Evolutionary conservation across 2,329 filamentous ascomycete genomes (phyloP), one percentile per base, ranked within the genome.

Genomic region (Diaporthe amygdali): DNA sequence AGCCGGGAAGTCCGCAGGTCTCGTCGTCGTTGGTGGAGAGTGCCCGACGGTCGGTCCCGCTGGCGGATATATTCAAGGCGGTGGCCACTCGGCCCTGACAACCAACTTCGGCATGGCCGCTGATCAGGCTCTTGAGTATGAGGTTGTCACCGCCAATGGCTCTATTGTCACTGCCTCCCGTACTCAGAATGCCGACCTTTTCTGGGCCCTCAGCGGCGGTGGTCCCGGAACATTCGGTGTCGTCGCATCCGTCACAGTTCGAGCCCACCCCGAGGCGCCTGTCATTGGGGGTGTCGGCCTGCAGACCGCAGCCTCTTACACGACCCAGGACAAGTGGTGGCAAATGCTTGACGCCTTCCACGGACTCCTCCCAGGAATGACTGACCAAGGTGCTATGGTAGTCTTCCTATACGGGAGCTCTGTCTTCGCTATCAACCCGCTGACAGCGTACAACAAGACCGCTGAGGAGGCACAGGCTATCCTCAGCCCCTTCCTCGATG

Each of bases 21-120:
- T 86, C 68, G 61, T 80, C 74, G 76, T 70, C 71, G 78, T 55
- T 68, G 59, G 56, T 2, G 72, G 69, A 30, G 71, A 73, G 51
- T 73, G 71, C 14, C 64, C 74, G 73, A 87, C 84, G 2, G 86
- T 90, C 7, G 87, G 88, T 17, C 78, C 87, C 47, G 80, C 81
- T 17, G 86, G 85, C 55, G 83, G 84, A 14, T 85, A 84, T 73
- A 81, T 82, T 22, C 77, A 85, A 71, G 87, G 86, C 22, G 88
- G 86, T 59, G 88, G 88, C 0, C 87, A 90, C 75, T 86, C 85
- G 12, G 85, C 86, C 3, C 76, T 90, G 55, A 84, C 83, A 32
- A 83, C 82, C 54, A 78, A 84, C 30, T 88, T 86, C 72, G 82
- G 88, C 70, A 82, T 88, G 76, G 85, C 80, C 3, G 83, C 83